A percentile compares a stretch with the other conserved stretches of the same genome.
Conservation (phyloP, 805 yeast genomes). For the Ogataea dorogensis region DNA sequence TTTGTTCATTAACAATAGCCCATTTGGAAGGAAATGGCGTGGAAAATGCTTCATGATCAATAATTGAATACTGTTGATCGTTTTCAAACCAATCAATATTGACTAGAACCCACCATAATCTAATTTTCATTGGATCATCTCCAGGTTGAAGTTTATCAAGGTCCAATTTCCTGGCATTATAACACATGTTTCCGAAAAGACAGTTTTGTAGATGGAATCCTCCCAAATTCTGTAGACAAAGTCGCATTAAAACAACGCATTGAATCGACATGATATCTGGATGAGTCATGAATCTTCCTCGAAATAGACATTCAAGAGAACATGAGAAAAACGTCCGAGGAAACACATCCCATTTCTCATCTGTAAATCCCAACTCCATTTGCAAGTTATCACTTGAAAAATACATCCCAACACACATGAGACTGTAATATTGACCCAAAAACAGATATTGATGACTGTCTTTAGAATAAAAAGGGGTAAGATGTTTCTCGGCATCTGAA, state of each 20-base stretch:
- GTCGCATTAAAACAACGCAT: constrained; percentile 22
- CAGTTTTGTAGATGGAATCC: constrained; percentile 26
- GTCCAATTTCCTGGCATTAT: constrained; percentile 22
- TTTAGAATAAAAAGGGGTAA: constrained; percentile 21
- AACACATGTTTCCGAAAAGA: constrained; percentile 17
- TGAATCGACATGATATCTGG: constrained; percentile 27
- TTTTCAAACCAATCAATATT: constrained; percentile 31
- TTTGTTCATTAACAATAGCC: not conserved
- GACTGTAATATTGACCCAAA: constrained; percentile 29
- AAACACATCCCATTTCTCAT: constrained; percentile 22
- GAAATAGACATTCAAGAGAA: constrained; percentile 28
- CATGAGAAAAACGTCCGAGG: constrained; percentile 28
- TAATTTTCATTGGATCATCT: constrained; percentile 10
- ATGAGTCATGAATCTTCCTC: constrained; percentile 31
- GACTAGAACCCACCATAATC: constrained; percentile 28
- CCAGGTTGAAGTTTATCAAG: constrained; percentile 15
- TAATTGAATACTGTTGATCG: constrained; percentile 18
- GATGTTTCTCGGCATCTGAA: constrained; percentile 19
- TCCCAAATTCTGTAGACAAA: constrained; percentile 24
- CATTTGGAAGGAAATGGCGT: constrained; percentile 4
- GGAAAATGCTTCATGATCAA: constrained; percentile 17
- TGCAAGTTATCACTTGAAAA: constrained; percentile 22
- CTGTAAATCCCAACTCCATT: constrained; percentile 15
- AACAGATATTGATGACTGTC: constrained; percentile 25
- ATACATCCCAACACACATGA: constrained; percentile 27